Conservation (phyloP, 108 stramenopile genomes). For the Discostella pseudostelligera region DNA sequence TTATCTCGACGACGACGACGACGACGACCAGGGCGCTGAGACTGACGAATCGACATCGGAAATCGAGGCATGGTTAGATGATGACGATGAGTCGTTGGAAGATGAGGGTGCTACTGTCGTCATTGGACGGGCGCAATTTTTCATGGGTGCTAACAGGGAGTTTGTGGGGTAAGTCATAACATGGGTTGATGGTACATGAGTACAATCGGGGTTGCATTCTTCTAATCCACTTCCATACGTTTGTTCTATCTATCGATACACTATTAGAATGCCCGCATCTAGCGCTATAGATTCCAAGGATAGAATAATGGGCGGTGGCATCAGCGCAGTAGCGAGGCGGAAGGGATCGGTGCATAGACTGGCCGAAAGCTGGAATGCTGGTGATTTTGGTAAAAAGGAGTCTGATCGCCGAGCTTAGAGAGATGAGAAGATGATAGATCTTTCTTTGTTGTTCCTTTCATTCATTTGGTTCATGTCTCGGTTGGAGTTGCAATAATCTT, state of each 20-base stretch:
- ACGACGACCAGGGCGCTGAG: conserved; percentile 8
- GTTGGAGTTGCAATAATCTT: too few species aligned
- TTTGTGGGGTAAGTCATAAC: conserved; percentile 53
- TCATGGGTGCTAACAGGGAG: conserved; percentile 73
- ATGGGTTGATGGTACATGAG: background rate
- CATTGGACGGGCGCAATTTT: conserved; percentile 78
- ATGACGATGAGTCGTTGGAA: conserved; percentile 48
- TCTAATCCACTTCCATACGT: background rate
- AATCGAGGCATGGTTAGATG: conserved; percentile 62
- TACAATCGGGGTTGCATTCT: background rate
- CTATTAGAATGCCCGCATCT: conserved; percentile 66
- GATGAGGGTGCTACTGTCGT: conserved; percentile 77
- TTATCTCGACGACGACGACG: conserved; percentile 23
- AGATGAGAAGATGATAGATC: too few species aligned
- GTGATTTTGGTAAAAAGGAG: conserved; percentile 51
- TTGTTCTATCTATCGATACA: background rate
- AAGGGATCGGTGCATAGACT: conserved; percentile 44
- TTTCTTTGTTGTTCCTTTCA: too few species aligned
- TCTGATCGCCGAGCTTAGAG: conserved; percentile 6
- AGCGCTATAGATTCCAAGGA: conserved; percentile 66
- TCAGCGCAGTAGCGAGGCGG: conserved; percentile 56
- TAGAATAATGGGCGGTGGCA: conserved; percentile 53
- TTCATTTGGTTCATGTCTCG: too few species aligned
- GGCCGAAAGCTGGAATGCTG: conserved; percentile 36
- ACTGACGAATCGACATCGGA: conserved; percentile 15